phyloP scores from a whole-genome alignment of 2,329 filamentous ascomycete species.

The Pseudocercospora vitis region DNA sequence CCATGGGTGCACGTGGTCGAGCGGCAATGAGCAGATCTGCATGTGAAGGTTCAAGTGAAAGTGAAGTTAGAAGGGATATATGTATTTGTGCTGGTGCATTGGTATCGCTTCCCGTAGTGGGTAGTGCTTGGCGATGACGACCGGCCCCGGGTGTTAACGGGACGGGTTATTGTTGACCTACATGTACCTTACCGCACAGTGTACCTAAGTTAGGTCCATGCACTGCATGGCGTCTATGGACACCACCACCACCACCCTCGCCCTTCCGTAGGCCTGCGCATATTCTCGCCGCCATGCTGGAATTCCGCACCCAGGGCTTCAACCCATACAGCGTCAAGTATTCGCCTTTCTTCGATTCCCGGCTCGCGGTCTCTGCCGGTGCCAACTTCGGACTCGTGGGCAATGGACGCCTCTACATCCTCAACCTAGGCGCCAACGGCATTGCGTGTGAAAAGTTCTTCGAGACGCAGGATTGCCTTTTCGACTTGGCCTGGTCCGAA shows the following conservation, averaged over 20 bases:
- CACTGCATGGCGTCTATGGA: background rate
- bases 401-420: slow-evolving; percentile 84
- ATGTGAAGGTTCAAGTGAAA: background rate
- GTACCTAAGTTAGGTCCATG: too few species aligned
- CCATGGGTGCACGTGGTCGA: slow-evolving; percentile 19
- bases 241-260: background rate
- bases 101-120: background rate
- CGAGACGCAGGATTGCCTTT: slow-evolving; percentile 95
- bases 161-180: too few species aligned
- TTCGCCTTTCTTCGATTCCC: slow-evolving; percentile 95
- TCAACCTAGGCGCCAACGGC: slow-evolving; percentile 79
- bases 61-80: too few species aligned
- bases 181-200: too few species aligned
- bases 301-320: slow-evolving; percentile 89
- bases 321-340: slow-evolving; percentile 98
- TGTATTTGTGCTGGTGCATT: background rate
- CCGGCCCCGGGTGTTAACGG: background rate
- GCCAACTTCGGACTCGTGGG: slow-evolving; percentile 97
- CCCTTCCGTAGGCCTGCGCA: background rate
- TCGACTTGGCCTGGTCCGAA: slow-evolving; percentile 94
- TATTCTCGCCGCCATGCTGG: slow-evolving; percentile 65
- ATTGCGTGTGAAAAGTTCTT: slow-evolving; percentile 85
- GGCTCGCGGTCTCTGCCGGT: slow-evolving; percentile 84
- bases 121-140: background rate
- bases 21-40: background rate